These are phyloP conservation scores for Coemansia sp. DNA, from an alignment of 192 early-diverging fungal genomes.

Conservation along the genomic window DNA sequence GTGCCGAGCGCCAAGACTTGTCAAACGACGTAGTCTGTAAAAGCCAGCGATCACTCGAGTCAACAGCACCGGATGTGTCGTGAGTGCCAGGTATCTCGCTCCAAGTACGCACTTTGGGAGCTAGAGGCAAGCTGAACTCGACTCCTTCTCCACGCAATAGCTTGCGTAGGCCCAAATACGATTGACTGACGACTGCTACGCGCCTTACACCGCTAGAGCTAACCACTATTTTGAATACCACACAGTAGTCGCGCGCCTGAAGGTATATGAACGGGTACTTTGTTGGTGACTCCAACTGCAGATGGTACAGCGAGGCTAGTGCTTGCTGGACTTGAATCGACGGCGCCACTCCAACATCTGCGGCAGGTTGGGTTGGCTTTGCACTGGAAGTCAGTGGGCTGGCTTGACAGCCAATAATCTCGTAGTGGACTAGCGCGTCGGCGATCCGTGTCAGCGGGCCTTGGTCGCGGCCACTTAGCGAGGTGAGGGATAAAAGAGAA, in stretches of 20 bases:
- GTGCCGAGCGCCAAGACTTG: slow-evolving; percentile 43
- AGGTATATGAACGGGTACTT: slow-evolving; percentile 49
- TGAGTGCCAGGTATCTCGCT: slow-evolving; percentile 26
- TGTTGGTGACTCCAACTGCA: slow-evolving; percentile 28
- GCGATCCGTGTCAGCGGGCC: slow-evolving; percentile 26
- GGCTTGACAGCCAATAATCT: slow-evolving; percentile 13
- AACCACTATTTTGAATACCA: slow-evolving; percentile 32
- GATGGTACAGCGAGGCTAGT: slow-evolving; percentile 25
- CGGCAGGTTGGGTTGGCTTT: neutral
- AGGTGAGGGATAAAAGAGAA: slow-evolving; percentile 30
- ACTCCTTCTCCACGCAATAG: slow-evolving; percentile 20
- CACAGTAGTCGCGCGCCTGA: slow-evolving; percentile 32
- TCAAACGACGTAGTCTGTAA: slow-evolving; percentile 36
- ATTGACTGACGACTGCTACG: slow-evolving; percentile 44
- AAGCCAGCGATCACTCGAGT: slow-evolving; percentile 2
- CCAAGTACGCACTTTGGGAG: slow-evolving; percentile 37
- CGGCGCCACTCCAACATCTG: neutral
- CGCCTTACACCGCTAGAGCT: slow-evolving; percentile 2
- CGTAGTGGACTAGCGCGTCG: slow-evolving; percentile 40
- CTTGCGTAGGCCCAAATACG: slow-evolving; percentile 41
- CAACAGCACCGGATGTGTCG: neutral
- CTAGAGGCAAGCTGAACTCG: slow-evolving; percentile 44
- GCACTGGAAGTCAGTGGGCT: neutral
- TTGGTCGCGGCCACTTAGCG: slow-evolving; percentile 17
- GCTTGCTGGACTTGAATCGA: slow-evolving; percentile 33